Conservation (phyloP, 768 basidiomycete species). For the Pleurotus platypus region DNA sequence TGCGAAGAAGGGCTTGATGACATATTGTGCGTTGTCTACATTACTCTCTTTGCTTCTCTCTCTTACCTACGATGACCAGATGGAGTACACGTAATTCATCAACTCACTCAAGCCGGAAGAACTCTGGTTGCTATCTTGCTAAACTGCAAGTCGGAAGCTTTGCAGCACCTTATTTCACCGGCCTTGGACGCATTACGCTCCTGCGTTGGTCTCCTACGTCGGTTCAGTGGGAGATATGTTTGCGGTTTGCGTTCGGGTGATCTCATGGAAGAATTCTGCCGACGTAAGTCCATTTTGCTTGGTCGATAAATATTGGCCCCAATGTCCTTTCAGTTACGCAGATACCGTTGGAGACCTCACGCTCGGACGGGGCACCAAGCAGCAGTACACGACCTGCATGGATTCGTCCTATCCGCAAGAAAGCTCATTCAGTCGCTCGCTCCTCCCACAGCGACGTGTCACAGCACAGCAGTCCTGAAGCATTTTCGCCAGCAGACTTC, state of each 20-base stretch:
- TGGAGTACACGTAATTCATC: constrained; percentile 94
- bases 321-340: constrained; percentile 55
- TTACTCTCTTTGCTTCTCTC: constrained; percentile 6
- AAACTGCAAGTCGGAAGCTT: constrained; percentile 78
- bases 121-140: constrained; percentile 85
- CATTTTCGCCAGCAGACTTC: constrained; percentile 63
- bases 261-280: constrained; percentile 93
- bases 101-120: constrained; percentile 89
- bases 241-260: constrained; percentile 90
- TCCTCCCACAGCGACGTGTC: constrained; percentile 42
- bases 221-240: constrained; percentile 90
- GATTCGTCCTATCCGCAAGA: constrained; percentile 86
- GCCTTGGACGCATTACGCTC: constrained; percentile 83
- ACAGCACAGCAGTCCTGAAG: constrained; percentile 58
- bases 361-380: constrained; percentile 33
- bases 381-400: constrained; percentile 70
- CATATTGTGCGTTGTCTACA: constrained; percentile 68
- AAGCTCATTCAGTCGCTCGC: constrained; percentile 47
- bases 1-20: constrained; percentile 88
- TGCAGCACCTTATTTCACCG: constrained; percentile 75
- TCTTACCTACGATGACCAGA: constrained; percentile 41
- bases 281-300: constrained; percentile 44
- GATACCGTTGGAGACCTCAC: constrained; percentile 76
- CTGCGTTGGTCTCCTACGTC: constrained; percentile 81
- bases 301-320: constrained; percentile 1